These are phyloP conservation scores for Debaryomyces nepalensis DNA, from an alignment of 1,139 yeast genomes.

Conservation along the genomic window DNA sequence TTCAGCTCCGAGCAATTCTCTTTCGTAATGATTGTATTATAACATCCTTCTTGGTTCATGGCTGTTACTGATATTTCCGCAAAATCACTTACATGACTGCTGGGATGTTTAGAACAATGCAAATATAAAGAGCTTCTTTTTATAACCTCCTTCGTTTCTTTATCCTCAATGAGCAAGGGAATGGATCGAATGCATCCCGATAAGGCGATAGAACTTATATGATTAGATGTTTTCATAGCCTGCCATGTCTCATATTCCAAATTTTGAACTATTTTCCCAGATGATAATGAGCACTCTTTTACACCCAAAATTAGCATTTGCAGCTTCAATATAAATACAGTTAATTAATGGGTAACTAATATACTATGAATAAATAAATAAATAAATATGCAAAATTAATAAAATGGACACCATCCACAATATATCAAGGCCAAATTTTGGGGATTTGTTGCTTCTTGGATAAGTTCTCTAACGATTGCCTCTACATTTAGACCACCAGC, in stretches of 20 bases:
- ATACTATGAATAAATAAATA: too few species aligned
- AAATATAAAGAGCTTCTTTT: conserved; percentile 23
- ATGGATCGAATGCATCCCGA: conserved; percentile 23
- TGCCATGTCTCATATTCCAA: background rate
- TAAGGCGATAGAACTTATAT: background rate
- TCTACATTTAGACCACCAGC: conserved; percentile 77
- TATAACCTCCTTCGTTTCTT: conserved; percentile 19
- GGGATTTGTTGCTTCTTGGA: conserved; percentile 73
- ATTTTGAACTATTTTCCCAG: too few species aligned
- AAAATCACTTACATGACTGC: too few species aligned
- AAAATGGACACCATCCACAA: conserved; percentile 80
- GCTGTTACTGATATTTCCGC: conserved; percentile 23
- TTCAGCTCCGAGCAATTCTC: conserved; percentile 9
- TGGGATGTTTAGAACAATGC: too few species aligned
- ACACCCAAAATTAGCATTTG: background rate
- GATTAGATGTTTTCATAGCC: background rate
- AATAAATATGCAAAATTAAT: conserved; percentile 22
- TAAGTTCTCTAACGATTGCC: conserved; percentile 80
- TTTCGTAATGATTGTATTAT: conserved; percentile 17
- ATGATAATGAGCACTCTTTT: background rate
- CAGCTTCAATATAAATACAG: conserved; percentile 2
- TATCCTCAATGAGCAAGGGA: conserved; percentile 29
- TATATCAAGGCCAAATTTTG: conserved; percentile 75
- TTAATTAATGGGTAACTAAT: too few species aligned
- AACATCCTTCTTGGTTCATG: conserved; percentile 26